Base-by-base conservation (phyloP, 106 monocot genomes). In the Alisma plantagoaquatica region DNA sequence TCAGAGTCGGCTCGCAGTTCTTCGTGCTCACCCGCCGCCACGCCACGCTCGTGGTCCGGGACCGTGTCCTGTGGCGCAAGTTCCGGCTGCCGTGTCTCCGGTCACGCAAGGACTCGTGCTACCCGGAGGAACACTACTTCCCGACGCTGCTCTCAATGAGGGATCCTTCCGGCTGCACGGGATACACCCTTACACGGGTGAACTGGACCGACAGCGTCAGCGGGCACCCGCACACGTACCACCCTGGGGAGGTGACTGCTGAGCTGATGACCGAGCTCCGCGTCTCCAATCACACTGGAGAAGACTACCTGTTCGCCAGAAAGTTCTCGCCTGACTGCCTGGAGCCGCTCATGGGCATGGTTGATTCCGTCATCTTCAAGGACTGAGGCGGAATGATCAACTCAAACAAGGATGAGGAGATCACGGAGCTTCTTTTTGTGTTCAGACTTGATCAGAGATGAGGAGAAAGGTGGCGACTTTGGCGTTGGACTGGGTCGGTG, bases 71-170 rank as follows among this genome's bases (percentile, higher is more conserved):
- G 0, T 90, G 89, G 89, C 67, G 60, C 51, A 90, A 90, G 64
- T 90, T 90, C 57, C 51, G 70, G 53, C 16, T 76, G 53, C 89
- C 89, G 14, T 90, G 89, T 29, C 58, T 90, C 23, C 64, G 27
- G 23, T 43, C 65, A 25, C 54, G 50, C 61, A 32, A 62, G 31
- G 48, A 77, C 23, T 83, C 83, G 9, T 90, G 89, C 49, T 90
- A 84, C 65, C 89, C 89, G 6, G 89, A 90, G 66, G 89, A 90
- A 54, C 89, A 90, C 41, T 90, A 90, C 68, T 90, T 90, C 67
- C 84, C 89, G 0, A 90, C 89, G 15, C 61, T 90, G 47, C 65
- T 90, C 23, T 74, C 80, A 15, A 83, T 80, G 83, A 49, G 64
- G 59, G 89, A 90, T 46, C 75, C 80, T 2, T 42, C 54, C 1